A percentile compares a stretch with the other conserved stretches of the same genome.
Evolutionary conservation across 1,284 basidiomycete genomes (phyloP).

Genomic region (Inonotus hispidus): DNA sequence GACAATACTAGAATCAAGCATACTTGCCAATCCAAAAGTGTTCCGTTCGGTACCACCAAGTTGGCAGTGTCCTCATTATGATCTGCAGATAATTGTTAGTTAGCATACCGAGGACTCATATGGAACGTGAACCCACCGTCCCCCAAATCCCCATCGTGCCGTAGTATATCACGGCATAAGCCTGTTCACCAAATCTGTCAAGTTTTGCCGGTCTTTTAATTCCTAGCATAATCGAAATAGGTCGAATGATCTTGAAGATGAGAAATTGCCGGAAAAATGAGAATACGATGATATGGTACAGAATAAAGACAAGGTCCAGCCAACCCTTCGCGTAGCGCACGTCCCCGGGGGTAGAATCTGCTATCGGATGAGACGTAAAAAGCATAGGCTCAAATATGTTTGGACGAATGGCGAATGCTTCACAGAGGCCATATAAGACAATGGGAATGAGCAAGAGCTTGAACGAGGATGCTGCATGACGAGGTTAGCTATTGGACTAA

Average conservation of each 20-base stretch:
- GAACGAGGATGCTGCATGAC: constrained; percentile 54
- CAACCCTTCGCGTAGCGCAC: constrained; percentile 75
- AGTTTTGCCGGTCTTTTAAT: constrained; percentile 66
- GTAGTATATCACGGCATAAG: constrained; percentile 84
- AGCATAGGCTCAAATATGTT: constrained; percentile 81
- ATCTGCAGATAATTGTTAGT: constrained; percentile 37
- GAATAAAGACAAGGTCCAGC: constrained; percentile 78
- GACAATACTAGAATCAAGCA: too few relatives aligned
- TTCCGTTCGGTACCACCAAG: constrained; percentile 85
- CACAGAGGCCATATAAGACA: constrained; percentile 72
- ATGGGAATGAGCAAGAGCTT: constrained; percentile 71
- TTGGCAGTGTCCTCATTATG: constrained; percentile 84
- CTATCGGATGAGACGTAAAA: constrained; percentile 67
- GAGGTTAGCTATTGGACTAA: not conserved
- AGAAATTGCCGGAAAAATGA: constrained; percentile 85
- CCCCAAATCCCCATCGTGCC: constrained; percentile 68
- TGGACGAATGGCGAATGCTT: constrained; percentile 43
- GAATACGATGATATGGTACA: constrained; percentile 88
- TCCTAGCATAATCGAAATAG: constrained; percentile 67
- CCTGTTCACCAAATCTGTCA: constrained; percentile 86
- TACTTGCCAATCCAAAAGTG: constrained; percentile 76
- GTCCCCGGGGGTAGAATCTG: constrained; percentile 47
- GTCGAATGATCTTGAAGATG: constrained; percentile 64
- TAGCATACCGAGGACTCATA: not conserved
- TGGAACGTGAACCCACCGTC: constrained; percentile 49